Evolutionary conservation across 352 stramenopile genomes (phyloP).

Genomic region (Peronospora destructor): DNA sequence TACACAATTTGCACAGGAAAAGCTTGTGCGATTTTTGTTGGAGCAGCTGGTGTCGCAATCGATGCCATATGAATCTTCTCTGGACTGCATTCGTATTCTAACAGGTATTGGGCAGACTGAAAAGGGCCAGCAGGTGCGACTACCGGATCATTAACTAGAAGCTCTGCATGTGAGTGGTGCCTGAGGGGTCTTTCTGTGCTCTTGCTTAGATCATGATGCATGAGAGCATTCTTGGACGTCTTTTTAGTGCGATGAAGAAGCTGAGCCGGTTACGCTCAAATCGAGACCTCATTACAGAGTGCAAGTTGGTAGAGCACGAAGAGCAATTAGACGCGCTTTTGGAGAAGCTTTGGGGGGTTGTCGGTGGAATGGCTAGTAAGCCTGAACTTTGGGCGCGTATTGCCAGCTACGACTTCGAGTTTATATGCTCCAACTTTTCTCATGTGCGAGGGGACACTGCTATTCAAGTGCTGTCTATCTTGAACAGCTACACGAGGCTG

Average conservation of each 20-base stretch:
- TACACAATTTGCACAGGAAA: conserved; percentile 54
- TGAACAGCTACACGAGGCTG: conserved; percentile 54
- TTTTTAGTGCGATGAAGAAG: conserved; percentile 51
- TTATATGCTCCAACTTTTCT: conserved; percentile 56
- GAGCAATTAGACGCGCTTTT: conserved; percentile 17
- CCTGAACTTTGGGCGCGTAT: conserved; percentile 43
- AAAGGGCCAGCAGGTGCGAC: conserved; percentile 39
- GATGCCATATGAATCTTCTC: conserved; percentile 20
- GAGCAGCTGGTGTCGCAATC: conserved; percentile 37
- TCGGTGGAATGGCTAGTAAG: conserved; percentile 32
- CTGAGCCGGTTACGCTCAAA: conserved; percentile 22
- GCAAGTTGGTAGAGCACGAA: conserved; percentile 19
- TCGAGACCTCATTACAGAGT: conserved; percentile 14
- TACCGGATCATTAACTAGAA: conserved; percentile 13
- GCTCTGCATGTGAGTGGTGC: conserved; percentile 14
- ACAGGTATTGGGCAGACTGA: conserved; percentile 36
- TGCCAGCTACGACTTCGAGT: conserved; percentile 51
- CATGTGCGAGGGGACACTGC: conserved; percentile 29
- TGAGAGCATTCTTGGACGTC: conserved; percentile 32
- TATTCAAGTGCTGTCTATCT: conserved; percentile 37
- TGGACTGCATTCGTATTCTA: conserved; percentile 52
- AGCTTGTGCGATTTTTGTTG: conserved; percentile 47
- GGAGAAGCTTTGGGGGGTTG: conserved; percentile 42
- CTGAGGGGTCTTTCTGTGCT: conserved; percentile 20
- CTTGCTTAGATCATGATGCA: conserved; percentile 39